A percentile compares a stretch with the other conserved stretches of the same genome.
Conservation (phyloP, 176 grass and related monocot genomes). For the Ampelocalamus luodianensis region DNA sequence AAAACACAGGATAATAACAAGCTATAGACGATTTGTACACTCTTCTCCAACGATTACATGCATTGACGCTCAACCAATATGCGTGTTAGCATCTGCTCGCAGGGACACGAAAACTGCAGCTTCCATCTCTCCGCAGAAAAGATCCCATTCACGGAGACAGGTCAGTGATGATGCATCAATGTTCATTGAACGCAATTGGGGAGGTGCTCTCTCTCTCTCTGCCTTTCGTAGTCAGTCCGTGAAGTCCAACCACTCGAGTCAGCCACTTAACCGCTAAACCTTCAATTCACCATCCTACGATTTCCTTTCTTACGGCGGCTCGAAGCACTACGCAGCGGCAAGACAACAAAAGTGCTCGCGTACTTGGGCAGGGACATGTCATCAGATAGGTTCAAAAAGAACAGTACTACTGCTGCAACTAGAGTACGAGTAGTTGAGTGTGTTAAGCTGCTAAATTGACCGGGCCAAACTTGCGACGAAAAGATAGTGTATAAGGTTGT, state of each 20-base stretch:
- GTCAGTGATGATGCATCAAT: constrained; percentile 42
- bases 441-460: no score
- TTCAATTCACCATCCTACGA: not conserved
- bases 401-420: no score
- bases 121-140: not conserved
- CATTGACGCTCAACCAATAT: not conserved
- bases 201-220: not conserved
- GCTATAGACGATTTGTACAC: no score
- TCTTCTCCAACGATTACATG: not conserved
- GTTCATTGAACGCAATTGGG: not conserved
- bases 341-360: not conserved
- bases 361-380: not conserved
- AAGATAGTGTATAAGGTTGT: no score
- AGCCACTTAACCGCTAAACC: not conserved
- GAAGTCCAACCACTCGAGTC: not conserved
- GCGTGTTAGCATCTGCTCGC: not conserved
- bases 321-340: not conserved
- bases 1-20: not conserved
- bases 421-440: no score
- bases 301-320: not conserved
- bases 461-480: no score
- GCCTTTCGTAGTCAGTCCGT: not conserved
- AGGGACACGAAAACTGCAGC: not conserved
- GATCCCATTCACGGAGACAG: not conserved
- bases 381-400: no score